Evolutionary conservation across 495 filamentous ascomycete genomes (phyloP).

Genomic region (Physcia stellaris): DNA sequence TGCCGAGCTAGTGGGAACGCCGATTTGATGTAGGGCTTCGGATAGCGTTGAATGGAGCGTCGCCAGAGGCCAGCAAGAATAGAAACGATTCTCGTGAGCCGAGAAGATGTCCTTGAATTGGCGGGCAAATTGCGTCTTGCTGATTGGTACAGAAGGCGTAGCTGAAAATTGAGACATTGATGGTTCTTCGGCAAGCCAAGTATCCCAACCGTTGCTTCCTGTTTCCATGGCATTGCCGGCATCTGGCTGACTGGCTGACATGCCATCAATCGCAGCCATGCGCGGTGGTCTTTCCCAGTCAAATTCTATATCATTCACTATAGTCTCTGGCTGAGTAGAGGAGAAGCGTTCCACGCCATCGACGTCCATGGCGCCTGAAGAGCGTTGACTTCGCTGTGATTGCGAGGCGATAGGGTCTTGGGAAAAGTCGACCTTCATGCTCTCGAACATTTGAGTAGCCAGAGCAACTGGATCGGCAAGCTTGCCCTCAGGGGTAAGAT

Average conservation of each 20-base stretch:
- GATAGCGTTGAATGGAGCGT: conserved; percentile 66
- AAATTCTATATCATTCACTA: conserved; percentile 52
- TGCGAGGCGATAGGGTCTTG: conserved; percentile 44
- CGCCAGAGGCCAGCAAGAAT: conserved; percentile 64
- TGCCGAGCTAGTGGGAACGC: conserved; percentile 53
- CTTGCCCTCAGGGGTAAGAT: conserved; percentile 57
- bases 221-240: conserved; percentile 18
- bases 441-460: conserved; percentile 86
- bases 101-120: conserved; percentile 81
- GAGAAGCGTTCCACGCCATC: conserved; percentile 32
- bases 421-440: conserved; percentile 80
- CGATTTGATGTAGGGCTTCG: conserved; percentile 70
- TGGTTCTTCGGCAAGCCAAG: conserved; percentile 70
- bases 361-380: conserved; percentile 29
- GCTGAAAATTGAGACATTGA: conserved; percentile 85
- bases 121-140: conserved; percentile 71
- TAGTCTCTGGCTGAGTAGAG: conserved; percentile 71
- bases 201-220: conserved; percentile 30
- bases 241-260: conserved; percentile 38
- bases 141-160: conserved; percentile 64
- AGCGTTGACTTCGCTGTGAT: conserved; percentile 26
- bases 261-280: conserved; percentile 33
- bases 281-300: conserved; percentile 60
- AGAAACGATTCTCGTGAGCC: conserved; percentile 78
- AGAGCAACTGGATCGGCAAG: conserved; percentile 68